phyloP scores from a whole-genome alignment of 768 basidiomycete species.

The Clitopilus passeckerianus region DNA sequence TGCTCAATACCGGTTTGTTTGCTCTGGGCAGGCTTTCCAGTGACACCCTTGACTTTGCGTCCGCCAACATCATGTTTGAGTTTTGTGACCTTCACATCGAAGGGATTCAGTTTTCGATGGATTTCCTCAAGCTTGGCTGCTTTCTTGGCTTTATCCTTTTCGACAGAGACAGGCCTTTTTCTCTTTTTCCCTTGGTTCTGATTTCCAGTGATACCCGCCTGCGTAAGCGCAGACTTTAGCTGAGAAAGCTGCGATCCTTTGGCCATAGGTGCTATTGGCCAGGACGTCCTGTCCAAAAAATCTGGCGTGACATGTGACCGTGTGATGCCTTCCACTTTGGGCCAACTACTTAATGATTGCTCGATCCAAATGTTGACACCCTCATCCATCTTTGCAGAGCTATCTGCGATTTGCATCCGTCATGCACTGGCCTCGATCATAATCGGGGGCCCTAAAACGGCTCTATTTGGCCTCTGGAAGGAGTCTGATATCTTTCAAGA shows the following conservation, averaged over 20 bases:
- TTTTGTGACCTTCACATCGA: constrained; percentile 90
- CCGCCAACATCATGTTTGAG: constrained; percentile 93
- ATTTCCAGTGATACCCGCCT: constrained; percentile 71
- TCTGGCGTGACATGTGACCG: constrained; percentile 5
- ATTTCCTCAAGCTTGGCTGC: constrained; percentile 80
- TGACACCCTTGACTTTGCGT: constrained; percentile 75
- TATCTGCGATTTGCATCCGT: background rate
- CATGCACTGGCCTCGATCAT: background rate
- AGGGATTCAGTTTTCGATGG: constrained; percentile 83
- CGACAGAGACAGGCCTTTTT: constrained; percentile 52
- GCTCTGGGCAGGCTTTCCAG: constrained; percentile 80
- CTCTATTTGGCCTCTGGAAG: background rate
- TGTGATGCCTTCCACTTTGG: background rate
- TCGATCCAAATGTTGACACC: background rate
- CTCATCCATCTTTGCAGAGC: no score
- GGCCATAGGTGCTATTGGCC: constrained; percentile 40
- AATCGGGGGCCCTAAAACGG: background rate
- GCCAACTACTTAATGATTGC: background rate
- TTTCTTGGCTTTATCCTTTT: constrained; percentile 80
- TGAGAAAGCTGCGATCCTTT: constrained; percentile 90
- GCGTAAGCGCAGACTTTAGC: constrained; percentile 78
- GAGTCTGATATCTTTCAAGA: background rate
- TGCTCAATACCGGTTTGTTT: constrained; percentile 89
- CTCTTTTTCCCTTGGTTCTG: constrained; percentile 61
- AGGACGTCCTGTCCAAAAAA: constrained; percentile 6